phyloP scores from a whole-genome alignment of 306 rosid species.

The Cucumis melo region DNA sequence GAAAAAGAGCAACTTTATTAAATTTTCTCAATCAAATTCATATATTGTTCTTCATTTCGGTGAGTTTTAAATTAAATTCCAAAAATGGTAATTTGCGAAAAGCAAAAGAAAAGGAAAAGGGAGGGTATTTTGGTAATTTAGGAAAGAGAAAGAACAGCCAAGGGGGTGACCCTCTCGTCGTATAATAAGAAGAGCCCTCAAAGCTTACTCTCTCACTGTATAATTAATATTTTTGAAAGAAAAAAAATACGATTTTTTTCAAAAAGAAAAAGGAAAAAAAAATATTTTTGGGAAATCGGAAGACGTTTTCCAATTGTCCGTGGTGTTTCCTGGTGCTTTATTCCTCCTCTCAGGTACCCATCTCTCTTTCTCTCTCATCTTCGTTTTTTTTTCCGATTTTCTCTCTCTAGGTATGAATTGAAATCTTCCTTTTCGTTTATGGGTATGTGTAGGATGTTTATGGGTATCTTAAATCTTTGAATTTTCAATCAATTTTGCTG shows the following conservation, averaged over 20 bases:
- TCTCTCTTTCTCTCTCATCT: conserved; percentile 9
- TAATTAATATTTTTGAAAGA: neutral
- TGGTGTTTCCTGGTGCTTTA: conserved; percentile 11
- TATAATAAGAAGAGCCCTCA: conserved; percentile 2
- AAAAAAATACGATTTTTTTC: neutral
- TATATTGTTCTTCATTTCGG: neutral
- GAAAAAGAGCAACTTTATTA: neutral
- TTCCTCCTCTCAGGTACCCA: conserved; percentile 37
- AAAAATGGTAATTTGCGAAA: neutral
- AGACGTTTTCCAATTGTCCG: conserved; percentile 5
- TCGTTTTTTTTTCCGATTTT: conserved; percentile 3
- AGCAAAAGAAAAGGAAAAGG: neutral
- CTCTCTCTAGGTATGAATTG: neutral
- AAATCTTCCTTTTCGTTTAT: neutral
- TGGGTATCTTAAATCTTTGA: neutral
- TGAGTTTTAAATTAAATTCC: neutral
- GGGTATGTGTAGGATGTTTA: neutral
- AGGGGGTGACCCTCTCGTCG: neutral
- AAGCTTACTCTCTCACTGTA: neutral
- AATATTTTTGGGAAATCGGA: conserved; percentile 3
- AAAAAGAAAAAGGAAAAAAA: neutral
- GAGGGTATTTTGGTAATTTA: neutral
- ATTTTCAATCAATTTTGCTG: conserved; percentile 1
- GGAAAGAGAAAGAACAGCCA: neutral
- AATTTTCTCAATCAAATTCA: neutral